Evolutionary conservation across 306 rosid genomes (phyloP).

Genomic region (Alnus rubra): DNA sequence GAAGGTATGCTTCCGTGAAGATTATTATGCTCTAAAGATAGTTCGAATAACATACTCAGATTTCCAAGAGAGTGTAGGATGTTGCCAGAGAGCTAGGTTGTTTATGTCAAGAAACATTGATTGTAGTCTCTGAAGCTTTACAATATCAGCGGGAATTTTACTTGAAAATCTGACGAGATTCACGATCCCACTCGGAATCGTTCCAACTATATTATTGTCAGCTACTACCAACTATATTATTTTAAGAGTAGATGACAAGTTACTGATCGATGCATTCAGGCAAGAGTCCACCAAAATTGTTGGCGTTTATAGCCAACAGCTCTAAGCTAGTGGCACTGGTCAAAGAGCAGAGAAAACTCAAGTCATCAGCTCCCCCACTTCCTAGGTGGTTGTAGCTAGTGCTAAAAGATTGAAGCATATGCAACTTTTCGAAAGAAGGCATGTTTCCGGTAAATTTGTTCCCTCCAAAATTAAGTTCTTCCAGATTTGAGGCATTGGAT

Average conservation of each 20-base stretch:
- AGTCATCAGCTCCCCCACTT: background rate
- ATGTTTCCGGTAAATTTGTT: background rate
- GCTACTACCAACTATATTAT: fast-evolving
- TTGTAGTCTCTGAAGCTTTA: background rate
- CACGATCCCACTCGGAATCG: background rate
- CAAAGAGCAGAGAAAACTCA: background rate
- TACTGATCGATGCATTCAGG: background rate
- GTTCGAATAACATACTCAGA: background rate
- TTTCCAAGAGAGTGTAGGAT: background rate
- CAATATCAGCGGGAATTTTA: background rate
- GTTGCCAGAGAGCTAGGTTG: background rate
- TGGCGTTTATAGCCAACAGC: background rate
- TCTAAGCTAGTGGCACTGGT: background rate
- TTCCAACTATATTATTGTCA: background rate
- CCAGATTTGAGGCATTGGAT: background rate
- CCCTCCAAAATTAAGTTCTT: fast-evolving
- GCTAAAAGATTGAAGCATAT: background rate
- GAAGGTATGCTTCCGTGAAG: background rate
- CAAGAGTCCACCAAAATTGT: background rate
- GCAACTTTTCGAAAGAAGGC: background rate
- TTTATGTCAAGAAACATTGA: fast-evolving
- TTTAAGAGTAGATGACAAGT: background rate
- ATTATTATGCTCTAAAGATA: fast-evolving
- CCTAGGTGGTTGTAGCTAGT: too few relatives aligned
- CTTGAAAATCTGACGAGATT: background rate